Base-by-base conservation (phyloP, 495 filamentous ascomycete genomes). In the Aspergillus indologenus region DNA sequence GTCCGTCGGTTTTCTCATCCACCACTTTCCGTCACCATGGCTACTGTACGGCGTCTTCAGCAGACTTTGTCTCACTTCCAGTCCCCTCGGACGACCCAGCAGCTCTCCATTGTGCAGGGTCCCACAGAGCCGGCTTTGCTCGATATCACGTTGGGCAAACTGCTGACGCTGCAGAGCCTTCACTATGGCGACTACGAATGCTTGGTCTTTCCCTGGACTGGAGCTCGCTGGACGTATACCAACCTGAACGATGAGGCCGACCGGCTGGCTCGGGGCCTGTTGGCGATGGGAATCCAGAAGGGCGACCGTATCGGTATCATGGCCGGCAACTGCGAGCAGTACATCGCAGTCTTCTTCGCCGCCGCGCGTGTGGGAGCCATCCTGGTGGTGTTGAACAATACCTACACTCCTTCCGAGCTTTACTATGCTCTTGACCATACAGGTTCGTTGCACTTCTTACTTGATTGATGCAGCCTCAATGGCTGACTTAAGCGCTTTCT, bases 321-420 rank as follows among this genome's bases (percentile, higher is more conserved):
- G 83, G 83, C 85, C 1, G 86, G 86, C 3, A 89, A 90, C 66
- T 88, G 85, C 66, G 85, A 87, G 62, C 82, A 86, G 68, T 90
- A 87, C 62, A 84, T 85, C 31, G 78, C 83, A 0, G 75, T 89
- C 18, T 87, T 90, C 73, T 90, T 90, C 58, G 85, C 85, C 1
- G 83, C 84, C 26, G 79, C 83, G 2, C 75, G 82, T 17, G 82
- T 90, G n/a, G 86, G 86, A 17, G 85, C 83, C 26, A 83, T 87
- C 20, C 68, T 87, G 46, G 86, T 90, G 5, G 86, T 88, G 26
- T 71, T 88, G 61, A 88, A 90, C 71, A 88, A 87, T 71, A 90
- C 85, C 0, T 88, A 89, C 63, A 90, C 86, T 22, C 77, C 82
- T 0, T 79, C 76, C 15, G 87, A 90, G 67, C 77, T 84, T 3